Percentiles rank a stretch among this genome's conserved stretches.
Conservation (phyloP, 2,329 filamentous ascomycete species). For the Hypoxylon sp. region DNA sequence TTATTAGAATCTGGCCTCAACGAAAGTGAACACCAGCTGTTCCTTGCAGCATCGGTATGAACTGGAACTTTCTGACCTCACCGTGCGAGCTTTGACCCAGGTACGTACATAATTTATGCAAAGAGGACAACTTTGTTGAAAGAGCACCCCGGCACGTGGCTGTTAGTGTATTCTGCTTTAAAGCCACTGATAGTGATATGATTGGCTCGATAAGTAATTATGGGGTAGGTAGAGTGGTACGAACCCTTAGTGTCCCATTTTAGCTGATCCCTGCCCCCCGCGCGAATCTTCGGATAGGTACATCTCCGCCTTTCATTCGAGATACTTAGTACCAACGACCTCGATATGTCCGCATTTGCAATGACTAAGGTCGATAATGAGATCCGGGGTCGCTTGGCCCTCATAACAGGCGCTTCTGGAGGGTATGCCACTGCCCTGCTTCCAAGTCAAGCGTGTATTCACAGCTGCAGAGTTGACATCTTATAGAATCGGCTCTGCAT, state of each 20-base stretch:
- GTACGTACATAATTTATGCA: constrained; percentile 24
- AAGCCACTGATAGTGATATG: constrained; percentile 48
- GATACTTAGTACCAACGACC: background rate
- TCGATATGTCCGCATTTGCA: constrained; percentile 1
- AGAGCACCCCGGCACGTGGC: constrained; percentile 39
- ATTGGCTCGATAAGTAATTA: constrained; percentile 47
- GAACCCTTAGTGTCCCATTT: constrained; percentile 16
- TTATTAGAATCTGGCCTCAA: constrained; percentile 45
- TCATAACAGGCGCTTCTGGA: constrained; percentile 54
- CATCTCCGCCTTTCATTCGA: background rate
- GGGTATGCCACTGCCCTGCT: constrained; percentile 45
- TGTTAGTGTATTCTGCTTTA: constrained; percentile 37
- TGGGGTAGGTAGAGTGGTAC: constrained; percentile 34
- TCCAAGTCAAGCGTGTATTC: constrained; percentile 4
- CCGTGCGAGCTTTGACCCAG: constrained; percentile 43
- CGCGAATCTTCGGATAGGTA: constrained; percentile 10
- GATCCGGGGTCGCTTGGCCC: constrained; percentile 52
- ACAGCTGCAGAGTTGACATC: constrained; percentile 26
- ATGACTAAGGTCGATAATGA: constrained; percentile 52
- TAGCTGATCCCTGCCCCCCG: background rate
- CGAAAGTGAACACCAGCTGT: constrained; percentile 27
- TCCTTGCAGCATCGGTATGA: constrained; percentile 18
- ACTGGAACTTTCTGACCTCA: constrained; percentile 41
- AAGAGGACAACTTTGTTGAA: constrained; percentile 50
- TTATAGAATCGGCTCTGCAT: constrained; percentile 52